phyloP scores from a whole-genome alignment of 208 protist species.

The Trichomonas tenax region DNA sequence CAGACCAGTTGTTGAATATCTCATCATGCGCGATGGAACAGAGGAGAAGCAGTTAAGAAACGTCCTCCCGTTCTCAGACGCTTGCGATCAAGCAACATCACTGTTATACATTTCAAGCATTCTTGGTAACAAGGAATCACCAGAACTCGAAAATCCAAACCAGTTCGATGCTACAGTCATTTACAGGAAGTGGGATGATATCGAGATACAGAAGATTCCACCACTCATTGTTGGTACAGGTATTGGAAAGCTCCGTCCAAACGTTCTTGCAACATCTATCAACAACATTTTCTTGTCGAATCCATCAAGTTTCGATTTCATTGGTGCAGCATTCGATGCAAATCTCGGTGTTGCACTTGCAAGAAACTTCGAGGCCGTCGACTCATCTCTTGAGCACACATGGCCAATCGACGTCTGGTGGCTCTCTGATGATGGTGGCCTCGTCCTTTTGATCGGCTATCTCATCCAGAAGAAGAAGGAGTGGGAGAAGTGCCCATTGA shows the following conservation, averaged over 20 bases:
- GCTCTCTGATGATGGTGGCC: neutral
- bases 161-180: neutral
- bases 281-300: neutral
- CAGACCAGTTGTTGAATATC: neutral
- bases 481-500: neutral
- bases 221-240: neutral
- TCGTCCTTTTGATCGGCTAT: neutral
- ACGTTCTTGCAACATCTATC: neutral
- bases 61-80: neutral
- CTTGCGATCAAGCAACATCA: neutral
- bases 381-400: neutral
- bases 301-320: neutral
- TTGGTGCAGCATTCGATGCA: slow-evolving; percentile 7
- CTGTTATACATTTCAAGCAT: neutral
- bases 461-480: neutral
- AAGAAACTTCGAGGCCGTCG: neutral
- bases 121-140: neutral
- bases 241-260: neutral
- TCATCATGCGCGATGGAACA: neutral
- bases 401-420: slow-evolving; percentile 10
- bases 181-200: neutral
- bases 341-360: neutral
- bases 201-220: neutral
- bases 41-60: neutral
- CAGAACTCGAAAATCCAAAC: neutral